These are phyloP conservation scores for Flaveria sonorensis DNA, from an alignment of 129 eudicot genomes.

Conservation along the genomic window DNA sequence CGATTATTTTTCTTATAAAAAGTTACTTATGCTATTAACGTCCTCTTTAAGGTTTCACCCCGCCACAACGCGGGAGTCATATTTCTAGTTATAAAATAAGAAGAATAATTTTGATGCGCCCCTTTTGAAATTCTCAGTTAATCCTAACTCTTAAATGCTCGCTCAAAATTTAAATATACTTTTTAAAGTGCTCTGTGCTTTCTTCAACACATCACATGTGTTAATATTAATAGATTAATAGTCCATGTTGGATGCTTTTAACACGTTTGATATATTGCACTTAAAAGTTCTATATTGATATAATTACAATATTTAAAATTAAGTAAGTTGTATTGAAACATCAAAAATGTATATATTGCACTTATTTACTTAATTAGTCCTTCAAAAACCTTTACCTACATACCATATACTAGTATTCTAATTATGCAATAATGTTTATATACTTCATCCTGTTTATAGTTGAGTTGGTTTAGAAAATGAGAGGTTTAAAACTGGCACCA, in stretches of 20 bases:
- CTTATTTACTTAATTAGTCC: neutral
- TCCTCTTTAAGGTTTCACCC: no score
- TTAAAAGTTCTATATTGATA: neutral
- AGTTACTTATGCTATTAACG: no score
- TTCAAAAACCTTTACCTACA: neutral
- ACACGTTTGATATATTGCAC: neutral
- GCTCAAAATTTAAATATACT: neutral
- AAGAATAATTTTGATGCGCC: neutral
- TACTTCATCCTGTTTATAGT: neutral
- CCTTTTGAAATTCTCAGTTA: neutral
- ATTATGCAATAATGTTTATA: neutral
- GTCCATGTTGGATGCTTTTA: constrained; percentile 19
- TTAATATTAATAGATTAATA: neutral
- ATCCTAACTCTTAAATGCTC: neutral
- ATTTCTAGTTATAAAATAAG: neutral
- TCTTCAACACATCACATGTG: constrained; percentile 23
- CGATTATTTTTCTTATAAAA: no score
- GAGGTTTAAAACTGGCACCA: no score
- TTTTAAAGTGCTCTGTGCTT: neutral
- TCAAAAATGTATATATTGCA: neutral
- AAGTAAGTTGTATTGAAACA: neutral
- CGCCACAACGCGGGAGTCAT: no score
- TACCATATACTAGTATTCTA: neutral
- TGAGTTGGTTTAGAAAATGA: no score
- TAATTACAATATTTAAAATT: neutral